These are phyloP conservation scores for Pyrrhoderma lamaoense DNA, from an alignment of 1,284 basidiomycete species.

Conservation along the genomic window DNA sequence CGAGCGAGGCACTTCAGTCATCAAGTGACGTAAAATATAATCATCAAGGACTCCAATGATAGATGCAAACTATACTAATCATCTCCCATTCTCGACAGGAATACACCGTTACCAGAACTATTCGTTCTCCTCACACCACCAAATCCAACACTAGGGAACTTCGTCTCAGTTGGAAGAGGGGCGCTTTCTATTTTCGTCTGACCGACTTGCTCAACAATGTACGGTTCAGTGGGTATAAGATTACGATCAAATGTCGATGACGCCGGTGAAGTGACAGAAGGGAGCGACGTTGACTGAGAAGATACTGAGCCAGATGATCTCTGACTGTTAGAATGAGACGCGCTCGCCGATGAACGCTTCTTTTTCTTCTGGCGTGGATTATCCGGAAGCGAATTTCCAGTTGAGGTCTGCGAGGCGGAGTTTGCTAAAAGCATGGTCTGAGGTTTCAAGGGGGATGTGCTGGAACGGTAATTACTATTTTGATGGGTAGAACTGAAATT, in stretches of 20 bases:
- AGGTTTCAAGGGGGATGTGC: slow-evolving; percentile 1
- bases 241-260: not conserved
- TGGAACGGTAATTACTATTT: slow-evolving; percentile 21
- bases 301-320: slow-evolving; percentile 26
- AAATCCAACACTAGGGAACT: slow-evolving; percentile 17
- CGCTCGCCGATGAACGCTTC: slow-evolving; percentile 23
- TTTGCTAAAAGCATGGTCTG: slow-evolving; percentile 1
- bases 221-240: slow-evolving; percentile 5
- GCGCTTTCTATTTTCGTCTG: not conserved
- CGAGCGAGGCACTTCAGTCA: no score
- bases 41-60: no score
- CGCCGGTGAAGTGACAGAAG: slow-evolving; percentile 9
- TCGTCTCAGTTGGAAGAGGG: not conserved
- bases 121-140: slow-evolving; percentile 18
- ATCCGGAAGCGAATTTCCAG: slow-evolving; percentile 20
- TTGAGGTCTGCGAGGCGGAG: not conserved
- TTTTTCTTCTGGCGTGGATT: slow-evolving; percentile 23
- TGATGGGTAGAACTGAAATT: slow-evolving; percentile 28
- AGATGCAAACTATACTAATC: no score
- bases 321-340: slow-evolving; percentile 24
- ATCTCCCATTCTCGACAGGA: slow-evolving; percentile 18
- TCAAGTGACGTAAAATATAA: no score
- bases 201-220: slow-evolving; percentile 11
- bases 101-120: slow-evolving; percentile 16
- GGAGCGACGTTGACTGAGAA: slow-evolving; percentile 27